Conservation (phyloP, 768 basidiomycete species). For the Termitomyces eurrhizus region DNA sequence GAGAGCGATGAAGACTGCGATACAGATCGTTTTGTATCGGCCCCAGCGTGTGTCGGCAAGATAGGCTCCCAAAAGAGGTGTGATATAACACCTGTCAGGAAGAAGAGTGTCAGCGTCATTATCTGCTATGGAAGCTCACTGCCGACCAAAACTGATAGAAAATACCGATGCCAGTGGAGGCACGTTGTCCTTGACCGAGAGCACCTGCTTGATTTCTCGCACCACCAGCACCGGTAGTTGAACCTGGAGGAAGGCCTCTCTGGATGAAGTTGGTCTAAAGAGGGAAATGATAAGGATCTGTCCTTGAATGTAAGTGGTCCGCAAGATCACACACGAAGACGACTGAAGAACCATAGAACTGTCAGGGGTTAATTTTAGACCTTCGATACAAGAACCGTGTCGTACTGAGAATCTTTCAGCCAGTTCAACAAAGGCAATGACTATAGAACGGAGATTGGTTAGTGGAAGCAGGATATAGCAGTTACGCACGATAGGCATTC, state of each 20-base stretch:
- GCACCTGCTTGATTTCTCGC: conserved; percentile 58
- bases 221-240: conserved; percentile 59
- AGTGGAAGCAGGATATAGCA: neutral
- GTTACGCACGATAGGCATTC: conserved; percentile 44
- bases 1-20: conserved; percentile 55
- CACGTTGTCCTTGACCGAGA: conserved; percentile 59
- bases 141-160: conserved; percentile 68
- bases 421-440: conserved; percentile 63
- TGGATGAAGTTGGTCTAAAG: conserved; percentile 75
- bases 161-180: conserved; percentile 68
- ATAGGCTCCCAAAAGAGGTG: conserved; percentile 66
- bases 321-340: conserved; percentile 37
- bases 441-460: conserved; percentile 23
- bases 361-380: conserved; percentile 1
- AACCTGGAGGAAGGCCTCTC: conserved; percentile 58
- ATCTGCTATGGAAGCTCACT: neutral
- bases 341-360: conserved; percentile 45
- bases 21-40: conserved; percentile 68
- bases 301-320: neutral
- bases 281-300: neutral
- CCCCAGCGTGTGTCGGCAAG: conserved; percentile 71
- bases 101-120: neutral
- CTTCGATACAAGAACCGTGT: neutral
- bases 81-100: conserved; percentile 55
- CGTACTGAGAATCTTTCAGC: conserved; percentile 71